Evolutionary conservation across 148 eudicot species (phyloP).

Genomic region (Arbutus unedo): DNA sequence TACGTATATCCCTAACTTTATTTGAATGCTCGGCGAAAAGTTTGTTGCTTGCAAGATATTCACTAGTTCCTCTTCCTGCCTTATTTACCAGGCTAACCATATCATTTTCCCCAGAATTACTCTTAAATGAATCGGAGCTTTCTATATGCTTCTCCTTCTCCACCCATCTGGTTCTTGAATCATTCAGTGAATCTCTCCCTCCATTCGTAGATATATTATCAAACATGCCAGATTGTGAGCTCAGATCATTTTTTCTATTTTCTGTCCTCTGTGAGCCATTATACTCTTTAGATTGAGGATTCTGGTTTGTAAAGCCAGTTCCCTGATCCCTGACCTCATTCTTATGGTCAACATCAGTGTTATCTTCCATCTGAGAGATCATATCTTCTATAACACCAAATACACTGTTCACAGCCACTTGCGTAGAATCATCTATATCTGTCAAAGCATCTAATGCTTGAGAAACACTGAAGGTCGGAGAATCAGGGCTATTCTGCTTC

Average conservation of each 20-base stretch:
- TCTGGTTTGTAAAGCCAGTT: constrained; percentile 23
- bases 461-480: constrained; percentile 55
- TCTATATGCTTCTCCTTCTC: constrained; percentile 26
- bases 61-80: constrained; percentile 14
- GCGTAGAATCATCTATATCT: constrained; percentile 93
- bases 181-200: constrained; percentile 36
- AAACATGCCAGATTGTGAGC: constrained; percentile 12
- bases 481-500: constrained; percentile 34
- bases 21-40: constrained; percentile 20
- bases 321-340: constrained; percentile 21
- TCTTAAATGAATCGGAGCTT: constrained; percentile 19
- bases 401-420: constrained; percentile 88
- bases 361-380: constrained; percentile 65
- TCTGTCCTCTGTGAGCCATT: constrained; percentile 20
- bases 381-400: constrained; percentile 82
- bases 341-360: constrained; percentile 20
- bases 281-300: constrained; percentile 21
- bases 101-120: constrained; percentile 9
- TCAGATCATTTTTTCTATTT: constrained; percentile 26
- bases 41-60: constrained; percentile 20
- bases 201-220: constrained; percentile 20
- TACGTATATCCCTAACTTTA: constrained; percentile 16
- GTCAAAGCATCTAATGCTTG: constrained; percentile 80
- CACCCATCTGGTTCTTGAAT: constrained; percentile 35
- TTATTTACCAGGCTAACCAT: constrained; percentile 16